Percentiles rank a stretch among this genome's conserved stretches.
Conservation (phyloP, 345 rosid genomes). For the Lepidium didymum region DNA sequence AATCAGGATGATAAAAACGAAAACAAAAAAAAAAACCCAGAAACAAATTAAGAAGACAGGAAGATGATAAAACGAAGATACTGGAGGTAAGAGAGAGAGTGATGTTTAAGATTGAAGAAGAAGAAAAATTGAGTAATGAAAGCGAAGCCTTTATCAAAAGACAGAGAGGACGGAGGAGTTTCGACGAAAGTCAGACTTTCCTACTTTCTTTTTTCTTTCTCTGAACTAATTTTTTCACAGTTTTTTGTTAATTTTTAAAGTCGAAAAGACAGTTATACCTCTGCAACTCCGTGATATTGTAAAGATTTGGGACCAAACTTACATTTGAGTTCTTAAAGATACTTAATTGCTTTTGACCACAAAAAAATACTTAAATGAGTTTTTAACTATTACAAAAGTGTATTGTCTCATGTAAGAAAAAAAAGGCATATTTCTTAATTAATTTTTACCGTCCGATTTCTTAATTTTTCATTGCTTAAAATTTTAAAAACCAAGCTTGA, state of each 20-base stretch:
- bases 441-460: too few species aligned
- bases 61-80: not conserved
- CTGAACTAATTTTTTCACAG: not conserved
- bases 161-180: slow-evolving; percentile 28
- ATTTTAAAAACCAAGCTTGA: too few species aligned
- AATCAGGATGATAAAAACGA: not conserved
- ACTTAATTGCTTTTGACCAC: too few species aligned
- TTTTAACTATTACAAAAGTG: too few species aligned
- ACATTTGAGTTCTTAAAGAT: too few species aligned
- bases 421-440: too few species aligned
- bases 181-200: slow-evolving; percentile 29
- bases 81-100: slow-evolving; percentile 7
- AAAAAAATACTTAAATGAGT: too few species aligned
- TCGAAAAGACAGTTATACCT: slow-evolving; percentile 19
- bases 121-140: slow-evolving; percentile 21
- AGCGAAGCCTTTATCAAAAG: slow-evolving; percentile 19
- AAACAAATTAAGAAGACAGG: not conserved
- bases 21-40: not conserved
- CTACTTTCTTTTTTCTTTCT: not conserved
- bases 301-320: too few species aligned
- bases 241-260: not conserved
- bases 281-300: not conserved
- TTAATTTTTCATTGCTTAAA: too few species aligned
- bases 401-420: too few species aligned
- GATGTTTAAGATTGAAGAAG: slow-evolving; percentile 1